Evolutionary conservation across 129 eudicot species (phyloP), one percentile per base, ranked within the genome.

Genomic region (Flaveria sonorensis): DNA sequence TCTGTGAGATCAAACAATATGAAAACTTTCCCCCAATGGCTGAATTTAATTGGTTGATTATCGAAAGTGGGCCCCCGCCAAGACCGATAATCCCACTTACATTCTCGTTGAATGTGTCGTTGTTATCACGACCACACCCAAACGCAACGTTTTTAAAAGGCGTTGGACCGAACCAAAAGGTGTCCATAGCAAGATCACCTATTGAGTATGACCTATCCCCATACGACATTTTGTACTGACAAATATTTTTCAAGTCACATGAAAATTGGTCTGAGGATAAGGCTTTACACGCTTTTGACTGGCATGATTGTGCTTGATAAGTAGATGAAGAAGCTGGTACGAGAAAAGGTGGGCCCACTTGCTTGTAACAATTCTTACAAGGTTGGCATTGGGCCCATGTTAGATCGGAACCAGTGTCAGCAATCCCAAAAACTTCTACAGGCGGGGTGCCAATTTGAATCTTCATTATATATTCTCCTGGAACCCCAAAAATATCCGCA

Each of bases 391-490:
- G 96, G 23, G 82, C 80, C 96, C 97, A 89, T 0, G 86, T 74
- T 19, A 92, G 79, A 45, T 92, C 96, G 13, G 92, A 86, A 32
- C 97, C 97, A 0, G 96, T 89, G 70, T 92, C 97, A 2, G 77
- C 96, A 13, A 89, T 73, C 20, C 67, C 93, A 1, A 79, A 28
- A 21, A 60, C 77, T 16, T 68, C 16, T 11, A 87, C 51, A 0
- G 97, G 87, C 3, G 97, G 97, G 46, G 81, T 89, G 1, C 97
- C 97, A 0, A 92, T 68, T 10, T 76, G n/a, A n/a, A 87, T 39
- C 18, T 73, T 68, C 93, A 89, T 89, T 23, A 89, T 59, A 70
- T 87, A 89, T 36, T 85, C 96, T 2, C 91, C 93, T 0, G 67
- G 47, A 40, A 21, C 9, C 0, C 83, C 40, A 0, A 18, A 32